phyloP scores from a whole-genome alignment of 2,329 filamentous ascomycete species.

The Ambrosiella xylebori region DNA sequence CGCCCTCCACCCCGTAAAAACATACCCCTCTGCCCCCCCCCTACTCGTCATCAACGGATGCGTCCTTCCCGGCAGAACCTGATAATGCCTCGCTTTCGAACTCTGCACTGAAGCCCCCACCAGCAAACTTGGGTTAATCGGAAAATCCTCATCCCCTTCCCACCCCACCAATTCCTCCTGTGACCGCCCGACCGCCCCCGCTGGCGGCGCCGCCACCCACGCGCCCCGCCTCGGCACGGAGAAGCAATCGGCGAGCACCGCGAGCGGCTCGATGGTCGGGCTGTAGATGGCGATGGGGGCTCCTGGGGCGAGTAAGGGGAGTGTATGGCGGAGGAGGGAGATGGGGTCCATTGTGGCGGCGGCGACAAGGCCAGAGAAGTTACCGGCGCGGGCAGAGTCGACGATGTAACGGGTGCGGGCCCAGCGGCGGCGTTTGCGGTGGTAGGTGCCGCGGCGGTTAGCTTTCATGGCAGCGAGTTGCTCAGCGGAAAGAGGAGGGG shows the following conservation, averaged over 20 bases:
- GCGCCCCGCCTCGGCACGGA: constrained; percentile 63
- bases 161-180: constrained; percentile 36
- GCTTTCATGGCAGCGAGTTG: constrained; percentile 57
- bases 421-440: constrained; percentile 77
- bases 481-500: constrained; percentile 39
- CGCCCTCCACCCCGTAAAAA: constrained; percentile 71
- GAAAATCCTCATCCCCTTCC: constrained; percentile 56
- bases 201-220: constrained; percentile 41
- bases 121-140: constrained; percentile 70
- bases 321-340: constrained; percentile 53
- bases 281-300: constrained; percentile 76
- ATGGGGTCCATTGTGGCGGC: constrained; percentile 68
- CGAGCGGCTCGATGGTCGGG: constrained; percentile 61
- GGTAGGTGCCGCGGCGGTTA: constrained; percentile 68
- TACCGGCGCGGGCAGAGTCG: constrained; percentile 54
- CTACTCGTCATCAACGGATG: constrained; percentile 85
- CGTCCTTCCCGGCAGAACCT: constrained; percentile 78
- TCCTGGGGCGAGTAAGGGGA: constrained; percentile 69
- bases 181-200: constrained; percentile 27
- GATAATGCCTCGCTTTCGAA: constrained; percentile 62
- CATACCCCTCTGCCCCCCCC: constrained; percentile 76
- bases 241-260: constrained; percentile 65
- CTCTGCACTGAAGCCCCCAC: constrained; percentile 69
- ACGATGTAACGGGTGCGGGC: constrained; percentile 54
- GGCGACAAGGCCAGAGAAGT: constrained; percentile 68